These are phyloP conservation scores for Capsicum rhomboideum DNA, from an alignment of 257 asterid genomes.

Conservation along the genomic window DNA sequence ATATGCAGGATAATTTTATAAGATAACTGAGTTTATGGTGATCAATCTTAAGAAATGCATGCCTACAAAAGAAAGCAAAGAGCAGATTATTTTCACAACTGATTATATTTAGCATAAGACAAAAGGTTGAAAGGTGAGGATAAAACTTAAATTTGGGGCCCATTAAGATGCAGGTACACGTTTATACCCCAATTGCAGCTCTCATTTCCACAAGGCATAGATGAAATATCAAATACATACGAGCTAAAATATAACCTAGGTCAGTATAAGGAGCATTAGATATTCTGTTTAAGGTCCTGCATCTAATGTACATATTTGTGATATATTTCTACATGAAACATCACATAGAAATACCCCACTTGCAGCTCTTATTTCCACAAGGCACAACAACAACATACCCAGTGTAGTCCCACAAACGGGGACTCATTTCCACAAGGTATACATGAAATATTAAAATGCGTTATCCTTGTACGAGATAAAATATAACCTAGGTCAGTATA, in stretches of 20 bases:
- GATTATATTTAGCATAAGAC: not conserved
- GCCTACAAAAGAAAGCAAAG: not conserved
- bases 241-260: not conserved
- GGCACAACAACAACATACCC: too few relatives aligned
- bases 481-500: not conserved
- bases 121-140: not conserved
- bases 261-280: not conserved
- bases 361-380: too few relatives aligned
- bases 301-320: too few relatives aligned
- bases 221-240: not conserved
- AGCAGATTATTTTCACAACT: not conserved
- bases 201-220: not conserved
- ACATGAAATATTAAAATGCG: not conserved
- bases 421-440: not conserved
- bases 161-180: not conserved
- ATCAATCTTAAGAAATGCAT: not conserved
- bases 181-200: not conserved
- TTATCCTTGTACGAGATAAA: not conserved
- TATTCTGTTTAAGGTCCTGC: not conserved
- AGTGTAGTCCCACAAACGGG: too few relatives aligned
- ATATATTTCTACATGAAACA: not conserved
- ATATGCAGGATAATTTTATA: not conserved
- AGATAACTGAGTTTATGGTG: not conserved
- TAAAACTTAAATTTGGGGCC: not conserved
- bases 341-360: not conserved